phyloP scores from a whole-genome alignment of 2,329 filamentous ascomycete genomes.

The Xylariaceae sp. region DNA sequence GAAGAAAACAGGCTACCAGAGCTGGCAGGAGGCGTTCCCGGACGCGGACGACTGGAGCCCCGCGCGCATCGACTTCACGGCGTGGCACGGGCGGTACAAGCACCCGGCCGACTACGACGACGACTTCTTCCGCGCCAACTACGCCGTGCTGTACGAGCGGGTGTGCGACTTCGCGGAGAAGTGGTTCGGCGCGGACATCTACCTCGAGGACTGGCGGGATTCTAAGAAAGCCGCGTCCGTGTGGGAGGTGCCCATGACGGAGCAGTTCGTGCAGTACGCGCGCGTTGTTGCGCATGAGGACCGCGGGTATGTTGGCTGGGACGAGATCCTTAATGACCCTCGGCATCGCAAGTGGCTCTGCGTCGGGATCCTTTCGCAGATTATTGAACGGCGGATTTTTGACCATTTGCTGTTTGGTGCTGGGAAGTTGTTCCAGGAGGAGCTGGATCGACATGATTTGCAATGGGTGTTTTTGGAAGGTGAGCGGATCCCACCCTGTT shows the following conservation, averaged over 20 bases:
- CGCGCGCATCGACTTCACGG: constrained; percentile 24
- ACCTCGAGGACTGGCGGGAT: constrained; percentile 18
- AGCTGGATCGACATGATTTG: constrained; percentile 33
- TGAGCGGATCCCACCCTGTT: constrained; percentile 19
- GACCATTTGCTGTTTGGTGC: constrained; percentile 40
- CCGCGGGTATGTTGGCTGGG: constrained; percentile 34
- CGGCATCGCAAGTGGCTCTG: constrained; percentile 35
- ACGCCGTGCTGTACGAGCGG: constrained; percentile 28
- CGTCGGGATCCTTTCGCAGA: constrained; percentile 36
- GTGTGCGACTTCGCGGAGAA: constrained; percentile 24
- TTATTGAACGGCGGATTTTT: constrained; percentile 39
- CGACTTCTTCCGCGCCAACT: constrained; percentile 26
- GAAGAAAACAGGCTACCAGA: not conserved
- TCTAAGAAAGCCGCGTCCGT: constrained; percentile 3
- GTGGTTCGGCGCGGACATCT: constrained; percentile 29
- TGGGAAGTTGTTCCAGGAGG: constrained; percentile 20
- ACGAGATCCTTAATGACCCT: constrained; percentile 31
- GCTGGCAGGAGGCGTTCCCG: constrained; percentile 6
- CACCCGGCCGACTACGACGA: constrained; percentile 27
- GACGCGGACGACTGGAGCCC: constrained; percentile 18
- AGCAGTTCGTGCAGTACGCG: constrained; percentile 36
- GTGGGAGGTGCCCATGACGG: constrained; percentile 28
- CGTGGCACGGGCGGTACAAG: constrained; percentile 11
- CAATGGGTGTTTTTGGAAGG: constrained; percentile 34
- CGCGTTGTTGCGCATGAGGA: constrained; percentile 36